Evolutionary conservation across 768 basidiomycete genomes (phyloP), one percentile per base, ranked within the genome.

Genomic region (Mycena filopes): DNA sequence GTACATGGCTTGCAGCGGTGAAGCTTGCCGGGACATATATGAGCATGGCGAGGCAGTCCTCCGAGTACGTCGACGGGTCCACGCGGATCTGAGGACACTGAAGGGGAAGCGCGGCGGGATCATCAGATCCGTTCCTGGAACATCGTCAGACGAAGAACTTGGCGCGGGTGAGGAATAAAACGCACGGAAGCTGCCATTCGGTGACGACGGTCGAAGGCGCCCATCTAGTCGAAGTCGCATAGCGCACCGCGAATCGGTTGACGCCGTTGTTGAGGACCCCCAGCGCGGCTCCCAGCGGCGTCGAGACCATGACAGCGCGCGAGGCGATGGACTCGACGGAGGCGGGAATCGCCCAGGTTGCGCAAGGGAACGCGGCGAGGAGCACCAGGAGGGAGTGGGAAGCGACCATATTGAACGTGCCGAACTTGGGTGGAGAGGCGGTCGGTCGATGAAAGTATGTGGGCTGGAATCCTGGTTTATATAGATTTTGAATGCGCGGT

Each of bases 1-100:
- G 84, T 0, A 76, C 81, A 36, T 67, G 65, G 75, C 70, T 82
- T 41, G 61, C 72, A 69, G 68, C 6, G 48, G 67, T 59, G 45
- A 77, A 77, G 5, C 78, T 70, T 9, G 79, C 74, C 4, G 92
- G 92, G 1, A 89, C 86, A 72, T 93, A 95, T 26, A 91, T 78
- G 28, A 92, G 78, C 81, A 94, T 87, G 23, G 88, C 94, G 43
- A 97, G 81, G 74, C 95, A 97, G 74, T 96, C 92, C 75, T 96
- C 95, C 2, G 80, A 83, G 76, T 78, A 85, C 4, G 77, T 73
- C n/a, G 85, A 84, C 21, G 80, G 64, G 68, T 84, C 79, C 11
- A 85, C 78, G 62, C 70, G 77, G 51, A 78, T 77, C 74, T 95
- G 95, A 10, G 92, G 89, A 73, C 94, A 96, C 13, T 87, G 83